Evolutionary conservation across 495 filamentous ascomycete species (phyloP).

Genomic region (Trichoderma erinaceum): DNA sequence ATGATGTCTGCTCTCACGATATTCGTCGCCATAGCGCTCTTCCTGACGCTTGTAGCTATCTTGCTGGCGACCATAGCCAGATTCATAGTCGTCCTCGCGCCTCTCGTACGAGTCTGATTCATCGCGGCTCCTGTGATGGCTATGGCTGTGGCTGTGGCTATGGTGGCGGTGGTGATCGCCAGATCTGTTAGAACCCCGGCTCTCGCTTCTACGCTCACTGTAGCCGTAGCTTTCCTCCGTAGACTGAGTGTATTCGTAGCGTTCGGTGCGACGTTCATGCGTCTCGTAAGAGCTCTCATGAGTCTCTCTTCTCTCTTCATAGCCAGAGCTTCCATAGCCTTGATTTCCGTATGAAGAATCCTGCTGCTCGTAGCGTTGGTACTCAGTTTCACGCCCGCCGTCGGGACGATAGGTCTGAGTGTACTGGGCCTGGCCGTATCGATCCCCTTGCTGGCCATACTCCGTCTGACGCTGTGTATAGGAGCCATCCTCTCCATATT

Average conservation of each 20-base stretch:
- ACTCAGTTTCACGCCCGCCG: conserved; percentile 41
- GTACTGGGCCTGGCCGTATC: conserved; percentile 45
- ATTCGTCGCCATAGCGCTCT: background rate
- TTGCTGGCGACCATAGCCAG: no score
- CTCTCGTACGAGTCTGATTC: no score
- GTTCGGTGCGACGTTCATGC: conserved; percentile 2
- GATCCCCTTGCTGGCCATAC: conserved; percentile 38
- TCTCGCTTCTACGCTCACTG: background rate
- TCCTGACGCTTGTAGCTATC: background rate
- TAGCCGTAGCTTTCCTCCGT: conserved; percentile 14
- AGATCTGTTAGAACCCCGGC: conserved; percentile 18
- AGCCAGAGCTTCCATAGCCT: conserved; percentile 25
- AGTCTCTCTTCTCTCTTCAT: conserved; percentile 34
- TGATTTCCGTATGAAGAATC: conserved; percentile 27
- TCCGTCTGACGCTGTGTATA: conserved; percentile 39
- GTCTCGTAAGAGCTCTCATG: conserved; percentile 20
- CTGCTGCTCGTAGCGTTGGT: conserved; percentile 37
- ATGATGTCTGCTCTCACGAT: background rate
- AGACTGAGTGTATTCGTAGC: background rate
- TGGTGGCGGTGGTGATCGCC: conserved; percentile 19
- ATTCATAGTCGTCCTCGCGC: no score
- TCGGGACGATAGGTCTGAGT: conserved; percentile 36
- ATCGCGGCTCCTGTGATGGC: background rate
- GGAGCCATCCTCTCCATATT: conserved; percentile 31
- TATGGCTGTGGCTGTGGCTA: conserved; percentile 18